Base-by-base conservation (phyloP, 768 basidiomycete species). In the Butyriboletus loyo region DNA sequence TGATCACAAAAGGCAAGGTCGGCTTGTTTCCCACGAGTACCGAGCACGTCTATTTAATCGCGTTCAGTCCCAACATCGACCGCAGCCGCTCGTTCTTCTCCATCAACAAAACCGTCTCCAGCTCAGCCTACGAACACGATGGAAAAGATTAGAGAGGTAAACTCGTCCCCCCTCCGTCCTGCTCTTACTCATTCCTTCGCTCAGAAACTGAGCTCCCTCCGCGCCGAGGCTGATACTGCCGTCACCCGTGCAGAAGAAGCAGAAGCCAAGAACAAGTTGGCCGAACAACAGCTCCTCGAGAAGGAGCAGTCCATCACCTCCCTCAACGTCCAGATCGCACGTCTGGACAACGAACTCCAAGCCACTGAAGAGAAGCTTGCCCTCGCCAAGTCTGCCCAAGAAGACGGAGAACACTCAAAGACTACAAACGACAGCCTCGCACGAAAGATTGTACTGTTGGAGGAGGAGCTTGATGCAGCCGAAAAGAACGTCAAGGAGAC, bases 401-500 rank as follows among this genome's bases (percentile, higher is more conserved):
- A 76, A 15, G 92, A 92, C 30, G 81, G 84, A 44, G 90, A 92
- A 61, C 68, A 72, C 11, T 83, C 81, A 65, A 87, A 82, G 73
- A 77, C 79, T 21, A 82, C 83, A 22, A 88, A 80, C 55, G 95
- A 97, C 55, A 78, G 75, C 42, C 77, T 98, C 51, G 57, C 65
- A 30, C 77, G 96, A 57, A 99, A 98, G 79, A 83, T 98, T 27
- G 84, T 89, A 61, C 76, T 98, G 11, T 76, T 98, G 35, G 96
- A 98, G 73, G 93, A 96, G 66, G 96, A 99, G 73, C 81, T 99
- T 4, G 97, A 98, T 65, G 81, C 82, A 34, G 87, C 96, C 10
- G 97, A 99, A 79, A 95, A 93, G 84, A 93, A 92, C 66, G 76
- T 92, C 58, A 96, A 96, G 75, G 96, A 98, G 65, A 95, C 92